Conservation (phyloP, 345 rosid species). For the Lumnitzera littorea region DNA sequence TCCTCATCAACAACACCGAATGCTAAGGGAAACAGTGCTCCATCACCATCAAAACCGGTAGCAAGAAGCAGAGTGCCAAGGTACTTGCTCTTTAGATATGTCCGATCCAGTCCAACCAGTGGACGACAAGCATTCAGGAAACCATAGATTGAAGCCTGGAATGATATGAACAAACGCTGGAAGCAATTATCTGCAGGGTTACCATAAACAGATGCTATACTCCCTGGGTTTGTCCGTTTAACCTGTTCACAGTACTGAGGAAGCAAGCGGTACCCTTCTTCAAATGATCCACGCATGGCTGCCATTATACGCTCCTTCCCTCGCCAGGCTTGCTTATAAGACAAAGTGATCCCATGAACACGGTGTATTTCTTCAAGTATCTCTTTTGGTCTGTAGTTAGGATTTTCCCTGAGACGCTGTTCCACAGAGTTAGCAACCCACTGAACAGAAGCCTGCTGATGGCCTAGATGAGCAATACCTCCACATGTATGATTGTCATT, state of each 20-base stretch:
- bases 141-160: constrained; percentile 96
- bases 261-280: constrained; percentile 92
- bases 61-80: constrained; percentile 93
- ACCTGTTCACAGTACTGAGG: constrained; percentile 92
- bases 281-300: constrained; percentile 97
- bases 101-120: constrained; percentile 84
- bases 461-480: constrained; percentile 93
- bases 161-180: constrained; percentile 92
- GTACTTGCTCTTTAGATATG: constrained; percentile 83
- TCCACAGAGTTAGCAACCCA: constrained; percentile 97
- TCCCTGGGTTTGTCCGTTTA: constrained; percentile 82
- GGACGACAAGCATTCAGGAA: constrained; percentile 94
- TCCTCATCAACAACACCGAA: constrained; percentile 97
- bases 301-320: constrained; percentile 99
- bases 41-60: constrained; percentile 94
- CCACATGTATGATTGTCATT: constrained; percentile 85
- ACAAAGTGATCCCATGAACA: constrained; percentile 83
- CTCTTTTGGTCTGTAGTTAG: constrained; percentile 94
- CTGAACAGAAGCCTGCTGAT: constrained; percentile 98
- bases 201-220: constrained; percentile 88
- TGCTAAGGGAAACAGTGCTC: constrained; percentile 85
- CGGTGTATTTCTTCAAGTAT: constrained; percentile 96
- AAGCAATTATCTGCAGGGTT: constrained; percentile 66
- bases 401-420: constrained; percentile 86
- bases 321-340: constrained; percentile 99